These are phyloP conservation scores for Proliferodiscus dingleyae DNA, from an alignment of 2,329 filamentous ascomycete species.

Conservation along the genomic window DNA sequence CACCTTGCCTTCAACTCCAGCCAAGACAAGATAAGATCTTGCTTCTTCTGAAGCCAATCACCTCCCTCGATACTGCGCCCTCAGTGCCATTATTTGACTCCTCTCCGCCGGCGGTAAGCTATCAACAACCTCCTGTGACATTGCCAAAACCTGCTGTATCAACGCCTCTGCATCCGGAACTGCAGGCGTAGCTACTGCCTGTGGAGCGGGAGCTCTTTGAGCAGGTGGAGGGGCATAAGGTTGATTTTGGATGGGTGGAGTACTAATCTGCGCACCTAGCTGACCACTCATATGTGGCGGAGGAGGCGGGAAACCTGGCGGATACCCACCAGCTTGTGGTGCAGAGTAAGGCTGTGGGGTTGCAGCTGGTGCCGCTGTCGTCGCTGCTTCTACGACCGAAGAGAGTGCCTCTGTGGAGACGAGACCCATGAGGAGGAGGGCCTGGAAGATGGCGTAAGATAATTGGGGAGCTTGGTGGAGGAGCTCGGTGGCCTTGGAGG, in stretches of 20 bases:
- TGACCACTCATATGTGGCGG: slow-evolving; percentile 35
- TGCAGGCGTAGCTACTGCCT: slow-evolving; percentile 40
- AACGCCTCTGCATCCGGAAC: slow-evolving; percentile 63
- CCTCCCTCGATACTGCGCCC: slow-evolving; percentile 37
- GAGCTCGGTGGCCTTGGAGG: slow-evolving; percentile 77
- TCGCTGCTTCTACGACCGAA: slow-evolving; percentile 64
- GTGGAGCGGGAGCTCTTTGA: slow-evolving; percentile 30
- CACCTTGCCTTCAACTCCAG: background rate
- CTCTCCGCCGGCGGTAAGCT: slow-evolving; percentile 69
- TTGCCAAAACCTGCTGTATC: slow-evolving; percentile 73
- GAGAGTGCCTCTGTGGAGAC: slow-evolving; percentile 80
- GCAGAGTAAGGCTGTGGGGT: slow-evolving; percentile 33
- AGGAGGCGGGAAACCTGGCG: slow-evolving; percentile 34
- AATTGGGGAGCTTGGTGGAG: slow-evolving; percentile 87
- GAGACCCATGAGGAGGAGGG: slow-evolving; percentile 85
- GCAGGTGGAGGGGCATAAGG: slow-evolving; percentile 21
- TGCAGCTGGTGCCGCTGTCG: slow-evolving; percentile 40
- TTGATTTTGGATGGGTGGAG: slow-evolving; percentile 43
- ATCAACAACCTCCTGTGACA: slow-evolving; percentile 77
- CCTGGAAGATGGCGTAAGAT: slow-evolving; percentile 91
- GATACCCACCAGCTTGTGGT: slow-evolving; percentile 21
- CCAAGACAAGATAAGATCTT: too few relatives aligned
- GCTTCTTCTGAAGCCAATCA: background rate
- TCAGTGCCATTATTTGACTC: slow-evolving; percentile 72
- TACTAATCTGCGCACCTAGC: slow-evolving; percentile 32